Evolutionary conservation across 108 stramenopile genomes (phyloP).

Genomic region (Hondaea fermentalgiana): DNA sequence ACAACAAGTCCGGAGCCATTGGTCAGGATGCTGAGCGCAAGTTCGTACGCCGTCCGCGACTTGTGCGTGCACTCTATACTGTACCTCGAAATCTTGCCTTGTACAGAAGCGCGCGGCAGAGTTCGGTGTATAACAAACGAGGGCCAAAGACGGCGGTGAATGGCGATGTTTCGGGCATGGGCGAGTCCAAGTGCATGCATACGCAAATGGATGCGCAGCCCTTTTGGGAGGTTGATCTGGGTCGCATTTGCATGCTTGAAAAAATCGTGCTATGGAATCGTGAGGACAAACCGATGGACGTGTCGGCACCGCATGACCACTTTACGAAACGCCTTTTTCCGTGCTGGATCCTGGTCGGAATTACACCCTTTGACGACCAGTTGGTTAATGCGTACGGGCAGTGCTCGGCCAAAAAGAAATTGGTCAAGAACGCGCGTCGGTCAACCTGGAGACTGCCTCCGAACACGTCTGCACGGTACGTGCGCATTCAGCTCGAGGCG

Average conservation of each 20-base stretch:
- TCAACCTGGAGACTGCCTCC: constrained; percentile 45
- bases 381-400: constrained; percentile 21
- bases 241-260: constrained; percentile 11
- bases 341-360: constrained; percentile 51
- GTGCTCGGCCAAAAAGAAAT: constrained; percentile 21
- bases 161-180: constrained; percentile 10
- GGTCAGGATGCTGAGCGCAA: constrained; percentile 31
- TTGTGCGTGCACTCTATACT: constrained; percentile 35
- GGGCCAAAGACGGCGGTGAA: not conserved
- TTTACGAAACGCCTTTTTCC: constrained; percentile 49
- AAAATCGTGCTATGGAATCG: constrained; percentile 53
- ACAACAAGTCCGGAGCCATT: constrained; percentile 53
- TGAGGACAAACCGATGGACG: constrained; percentile 48
- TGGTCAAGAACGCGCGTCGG: constrained; percentile 30
- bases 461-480: constrained; percentile 43
- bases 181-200: not conserved
- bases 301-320: constrained; percentile 29
- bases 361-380: constrained; percentile 37
- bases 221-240: constrained; percentile 40
- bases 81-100: constrained; percentile 36
- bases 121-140: constrained; percentile 37
- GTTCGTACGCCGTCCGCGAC: constrained; percentile 34
- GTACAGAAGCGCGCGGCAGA: constrained; percentile 29
- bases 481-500: constrained; percentile 54
- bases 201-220: constrained; percentile 34